These are phyloP conservation scores for Backusella circina DNA, from an alignment of 192 early-diverging fungal species.

Conservation along the genomic window DNA sequence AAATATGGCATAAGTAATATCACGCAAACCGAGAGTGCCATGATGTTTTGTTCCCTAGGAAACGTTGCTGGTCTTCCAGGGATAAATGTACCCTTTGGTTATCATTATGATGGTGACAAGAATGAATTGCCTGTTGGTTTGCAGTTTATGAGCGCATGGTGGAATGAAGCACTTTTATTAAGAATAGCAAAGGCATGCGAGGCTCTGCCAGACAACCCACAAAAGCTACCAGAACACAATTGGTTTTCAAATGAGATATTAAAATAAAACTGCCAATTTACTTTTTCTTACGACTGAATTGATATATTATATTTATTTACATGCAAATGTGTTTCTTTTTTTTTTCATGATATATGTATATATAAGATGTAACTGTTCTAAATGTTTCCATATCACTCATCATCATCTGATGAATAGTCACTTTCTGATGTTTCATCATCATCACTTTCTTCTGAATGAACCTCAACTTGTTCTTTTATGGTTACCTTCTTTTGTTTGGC, in stretches of 20 bases:
- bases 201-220: conserved; percentile 31
- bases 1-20: conserved; percentile 51
- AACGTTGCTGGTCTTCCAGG: conserved; percentile 68
- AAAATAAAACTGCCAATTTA: not conserved
- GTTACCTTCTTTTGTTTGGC: not conserved
- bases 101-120: conserved; percentile 12
- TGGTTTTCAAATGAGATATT: not conserved
- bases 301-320: not conserved
- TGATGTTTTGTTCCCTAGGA: conserved; percentile 60
- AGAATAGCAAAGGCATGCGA: conserved; percentile 57
- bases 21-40: conserved; percentile 40
- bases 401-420: not conserved
- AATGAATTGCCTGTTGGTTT: conserved; percentile 60
- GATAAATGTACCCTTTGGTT: conserved; percentile 58
- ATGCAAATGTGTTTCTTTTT: not conserved
- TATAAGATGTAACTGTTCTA: not conserved
- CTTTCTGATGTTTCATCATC: not conserved
- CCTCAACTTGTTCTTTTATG: not conserved
- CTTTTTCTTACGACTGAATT: not conserved
- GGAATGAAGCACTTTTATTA: conserved; percentile 59
- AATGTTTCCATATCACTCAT: not conserved
- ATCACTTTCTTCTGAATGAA: not conserved
- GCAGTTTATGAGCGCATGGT: conserved; percentile 70
- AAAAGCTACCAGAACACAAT: conserved; percentile 29
- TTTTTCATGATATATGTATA: not conserved